Percentiles rank a stretch among this genome's conserved stretches.
Conservation (phyloP, 306 rosid genomes). For the Prunus campanulata region DNA sequence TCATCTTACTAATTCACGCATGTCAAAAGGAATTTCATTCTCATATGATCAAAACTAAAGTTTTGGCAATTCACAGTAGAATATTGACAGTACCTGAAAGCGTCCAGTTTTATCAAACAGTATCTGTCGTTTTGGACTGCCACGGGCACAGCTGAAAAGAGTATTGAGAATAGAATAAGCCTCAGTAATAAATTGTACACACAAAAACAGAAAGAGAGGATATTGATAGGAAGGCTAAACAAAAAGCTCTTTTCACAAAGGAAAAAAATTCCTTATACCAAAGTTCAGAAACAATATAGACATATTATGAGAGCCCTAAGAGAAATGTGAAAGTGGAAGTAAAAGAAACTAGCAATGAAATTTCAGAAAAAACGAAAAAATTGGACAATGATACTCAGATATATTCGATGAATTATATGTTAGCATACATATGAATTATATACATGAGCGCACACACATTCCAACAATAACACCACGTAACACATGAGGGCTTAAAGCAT, state of each 20-base stretch:
- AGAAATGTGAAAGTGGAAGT: background rate
- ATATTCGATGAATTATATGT: background rate
- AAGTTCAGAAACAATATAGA: background rate
- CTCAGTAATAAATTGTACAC: background rate
- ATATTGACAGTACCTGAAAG: slow-evolving; percentile 67
- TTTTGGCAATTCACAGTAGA: background rate
- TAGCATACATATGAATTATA: background rate
- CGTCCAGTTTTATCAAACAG: slow-evolving; percentile 58
- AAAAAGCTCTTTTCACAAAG: background rate
- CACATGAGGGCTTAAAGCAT: background rate
- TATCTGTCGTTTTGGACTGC: slow-evolving; percentile 79
- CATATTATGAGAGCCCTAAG: background rate
- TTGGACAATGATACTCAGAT: background rate
- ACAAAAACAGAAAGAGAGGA: background rate
- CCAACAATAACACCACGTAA: background rate
- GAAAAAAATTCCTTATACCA: background rate
- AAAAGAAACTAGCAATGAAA: no score
- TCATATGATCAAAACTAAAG: background rate
- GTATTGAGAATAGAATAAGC: slow-evolving; percentile 22
- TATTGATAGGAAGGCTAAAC: background rate
- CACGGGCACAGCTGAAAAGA: slow-evolving; percentile 81
- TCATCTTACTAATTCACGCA: slow-evolving; percentile 12
- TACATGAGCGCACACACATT: background rate
- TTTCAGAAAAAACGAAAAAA: no score
- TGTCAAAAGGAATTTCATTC: slow-evolving; percentile 9